Evolutionary conservation across 768 basidiomycete species (phyloP).

Genomic region (Trametes gibbosa): DNA sequence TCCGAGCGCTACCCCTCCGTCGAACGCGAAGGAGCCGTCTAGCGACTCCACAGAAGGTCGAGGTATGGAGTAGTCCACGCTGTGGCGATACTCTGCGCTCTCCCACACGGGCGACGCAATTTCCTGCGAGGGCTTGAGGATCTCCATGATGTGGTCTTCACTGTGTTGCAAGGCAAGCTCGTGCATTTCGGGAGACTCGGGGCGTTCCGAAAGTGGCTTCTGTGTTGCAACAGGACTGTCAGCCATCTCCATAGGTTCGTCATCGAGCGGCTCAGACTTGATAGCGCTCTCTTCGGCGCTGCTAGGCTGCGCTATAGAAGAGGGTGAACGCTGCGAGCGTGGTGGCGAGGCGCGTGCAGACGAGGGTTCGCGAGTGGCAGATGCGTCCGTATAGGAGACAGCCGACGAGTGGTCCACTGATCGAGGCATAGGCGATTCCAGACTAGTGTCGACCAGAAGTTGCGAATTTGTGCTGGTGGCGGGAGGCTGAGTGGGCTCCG

Average conservation of each 20-base stretch:
- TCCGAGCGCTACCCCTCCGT: not conserved
- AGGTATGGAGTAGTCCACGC: slow-evolving; percentile 15
- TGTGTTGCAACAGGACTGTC: not conserved
- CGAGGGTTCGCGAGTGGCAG: slow-evolving; percentile 6
- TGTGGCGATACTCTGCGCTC: not conserved
- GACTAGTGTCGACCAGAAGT: not conserved
- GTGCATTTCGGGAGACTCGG: not conserved
- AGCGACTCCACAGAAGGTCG: not conserved
- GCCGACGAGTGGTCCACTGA: slow-evolving; percentile 2
- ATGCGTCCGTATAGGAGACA: not conserved
- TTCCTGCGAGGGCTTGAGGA: slow-evolving; percentile 5
- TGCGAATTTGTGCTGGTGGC: slow-evolving; percentile 6
- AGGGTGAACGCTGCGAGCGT: slow-evolving; percentile 21
- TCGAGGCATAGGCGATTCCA: slow-evolving; percentile 3
- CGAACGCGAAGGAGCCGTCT: slow-evolving; percentile 6
- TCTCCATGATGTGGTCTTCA: slow-evolving; percentile 15
- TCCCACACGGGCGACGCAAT: not conserved
- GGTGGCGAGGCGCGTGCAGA: slow-evolving; percentile 22
- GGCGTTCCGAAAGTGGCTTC: not conserved
- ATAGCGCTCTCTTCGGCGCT: not conserved
- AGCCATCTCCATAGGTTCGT: slow-evolving; percentile 4
- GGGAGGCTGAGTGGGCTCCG: slow-evolving; percentile 4
- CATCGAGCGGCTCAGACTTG: slow-evolving; percentile 9
- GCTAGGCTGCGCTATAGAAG: not conserved
- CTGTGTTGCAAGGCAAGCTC: slow-evolving; percentile 5